Evolutionary conservation across 768 basidiomycete genomes (phyloP), one percentile per base, ranked within the genome.

Genomic region (Suillus subaureus): DNA sequence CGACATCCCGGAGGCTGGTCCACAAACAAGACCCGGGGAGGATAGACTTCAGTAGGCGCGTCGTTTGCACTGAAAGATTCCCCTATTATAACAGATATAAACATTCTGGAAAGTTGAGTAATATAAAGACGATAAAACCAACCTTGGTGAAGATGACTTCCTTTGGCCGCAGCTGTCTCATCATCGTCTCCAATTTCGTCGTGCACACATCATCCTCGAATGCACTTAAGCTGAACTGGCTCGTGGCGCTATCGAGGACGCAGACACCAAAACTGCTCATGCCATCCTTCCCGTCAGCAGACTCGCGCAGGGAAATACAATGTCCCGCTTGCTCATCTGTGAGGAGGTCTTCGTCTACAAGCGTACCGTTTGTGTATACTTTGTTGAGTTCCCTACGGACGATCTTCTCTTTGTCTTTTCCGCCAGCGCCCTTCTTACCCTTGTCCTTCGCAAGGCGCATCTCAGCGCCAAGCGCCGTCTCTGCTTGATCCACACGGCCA

Each of bases 381-480:
- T 96, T 97, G 77, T 93, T 93, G 60, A 99, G 83, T 71, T 96
- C 97, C 57, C 91, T 91, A 67, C 91, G 82, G 49, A 99, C 97
- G 61, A 99, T 98, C 80, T 97, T 93, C 7, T 93, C 93, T 67
- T 87, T 88, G 47, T 80, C 80, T 69, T 85, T 88, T 56, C 88
- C 88, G 0, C 72, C 75, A 68, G 71, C 47, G 73, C 80, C 12
- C 75, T 79, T 84, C 28, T 28, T 60, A 60, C 78, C 78, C 68
- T 80, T 82, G 18, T 78, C 78, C 70, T 91, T 91, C 26, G 93
- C 93, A 66, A 92, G 77, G 35, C 97, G 90, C 93, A 99, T 97
- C 77, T 99, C 97, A 26, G 94, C 94, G 28, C 97, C 97, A 13
- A 99, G 89, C 0, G 96, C 96, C 0, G 97, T 99, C 80, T 99